These are phyloP conservation scores for Chaetomidium leptoderma DNA, from an alignment of 495 filamentous ascomycete genomes.

Conservation along the genomic window DNA sequence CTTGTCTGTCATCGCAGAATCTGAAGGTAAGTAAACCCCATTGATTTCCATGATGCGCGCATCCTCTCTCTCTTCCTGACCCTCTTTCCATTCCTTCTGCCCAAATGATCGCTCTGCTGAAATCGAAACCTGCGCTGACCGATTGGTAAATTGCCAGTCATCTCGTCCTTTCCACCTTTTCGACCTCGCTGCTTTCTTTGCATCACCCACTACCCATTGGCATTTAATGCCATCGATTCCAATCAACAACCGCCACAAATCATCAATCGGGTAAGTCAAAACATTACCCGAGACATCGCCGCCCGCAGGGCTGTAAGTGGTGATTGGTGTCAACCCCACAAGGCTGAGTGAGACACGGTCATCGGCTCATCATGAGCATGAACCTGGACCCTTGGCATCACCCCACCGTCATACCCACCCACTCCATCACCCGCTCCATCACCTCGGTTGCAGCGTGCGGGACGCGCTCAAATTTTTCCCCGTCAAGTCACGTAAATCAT, in stretches of 20 bases:
- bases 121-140: background rate
- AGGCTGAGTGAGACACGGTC: background rate
- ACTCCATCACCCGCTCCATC: background rate
- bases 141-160: background rate
- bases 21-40: background rate
- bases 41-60: background rate
- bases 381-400: conserved; percentile 4
- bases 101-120: background rate
- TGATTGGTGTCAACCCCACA: background rate
- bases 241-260: background rate
- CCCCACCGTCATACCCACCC: conserved; percentile 4
- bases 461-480: conserved; percentile 4
- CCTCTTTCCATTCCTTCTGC: background rate
- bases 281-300: background rate
- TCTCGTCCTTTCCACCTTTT: too few species aligned
- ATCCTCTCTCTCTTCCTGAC: background rate
- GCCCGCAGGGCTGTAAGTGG: background rate
- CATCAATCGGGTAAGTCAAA: background rate
- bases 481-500: background rate
- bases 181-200: too few species aligned
- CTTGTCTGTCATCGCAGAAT: background rate
- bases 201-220: too few species aligned
- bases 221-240: background rate
- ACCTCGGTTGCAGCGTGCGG: background rate
- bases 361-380: background rate